phyloP scores from a whole-genome alignment of 148 eudicot species.

The Vaccinium macrocarpon region DNA sequence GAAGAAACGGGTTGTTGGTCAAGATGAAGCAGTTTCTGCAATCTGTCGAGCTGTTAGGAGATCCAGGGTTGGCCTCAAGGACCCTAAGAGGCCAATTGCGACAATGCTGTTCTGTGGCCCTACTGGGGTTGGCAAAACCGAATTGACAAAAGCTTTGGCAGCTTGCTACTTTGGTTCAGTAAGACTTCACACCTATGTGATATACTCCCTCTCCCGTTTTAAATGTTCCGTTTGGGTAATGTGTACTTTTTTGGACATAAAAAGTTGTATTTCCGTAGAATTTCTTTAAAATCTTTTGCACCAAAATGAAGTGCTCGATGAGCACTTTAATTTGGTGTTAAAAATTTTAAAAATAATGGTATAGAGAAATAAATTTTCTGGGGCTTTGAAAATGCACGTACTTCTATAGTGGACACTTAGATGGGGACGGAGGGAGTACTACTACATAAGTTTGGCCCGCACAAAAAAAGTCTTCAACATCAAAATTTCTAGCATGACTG shows the following conservation, averaged over 20 bases:
- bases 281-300: too few relatives aligned
- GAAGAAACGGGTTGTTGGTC: constrained; percentile 57
- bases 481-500: neutral
- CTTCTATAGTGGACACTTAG: too few relatives aligned
- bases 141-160: constrained; percentile 61
- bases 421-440: neutral
- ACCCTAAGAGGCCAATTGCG: constrained; percentile 57
- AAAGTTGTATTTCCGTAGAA: too few relatives aligned
- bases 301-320: too few relatives aligned
- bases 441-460: neutral
- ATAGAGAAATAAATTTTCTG: too few relatives aligned
- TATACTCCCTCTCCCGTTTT: neutral
- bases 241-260: too few relatives aligned
- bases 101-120: constrained; percentile 67
- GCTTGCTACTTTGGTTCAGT: constrained; percentile 58
- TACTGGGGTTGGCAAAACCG: constrained; percentile 65
- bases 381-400: too few relatives aligned
- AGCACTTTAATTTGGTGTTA: too few relatives aligned
- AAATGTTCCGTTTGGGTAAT: too few relatives aligned
- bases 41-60: constrained; percentile 65
- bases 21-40: constrained; percentile 59
- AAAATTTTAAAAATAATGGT: too few relatives aligned
- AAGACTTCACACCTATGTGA: constrained; percentile 22
- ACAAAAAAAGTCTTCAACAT: neutral
- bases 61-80: constrained; percentile 57